These are phyloP conservation scores for Inonotus hispidus DNA, from an alignment of 1,284 basidiomycete genomes.

Conservation along the genomic window DNA sequence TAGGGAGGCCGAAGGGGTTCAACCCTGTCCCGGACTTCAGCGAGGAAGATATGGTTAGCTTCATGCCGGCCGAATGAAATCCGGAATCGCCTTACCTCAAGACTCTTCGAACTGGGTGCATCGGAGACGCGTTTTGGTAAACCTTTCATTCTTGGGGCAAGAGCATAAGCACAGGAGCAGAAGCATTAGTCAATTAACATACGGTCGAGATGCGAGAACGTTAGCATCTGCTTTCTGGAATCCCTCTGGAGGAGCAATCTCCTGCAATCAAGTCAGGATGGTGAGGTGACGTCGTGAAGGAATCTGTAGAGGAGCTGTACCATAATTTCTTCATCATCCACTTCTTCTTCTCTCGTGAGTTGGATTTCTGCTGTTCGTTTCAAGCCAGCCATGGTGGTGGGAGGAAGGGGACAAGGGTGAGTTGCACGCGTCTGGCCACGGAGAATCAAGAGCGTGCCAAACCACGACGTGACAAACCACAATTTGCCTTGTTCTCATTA, in stretches of 20 bases:
- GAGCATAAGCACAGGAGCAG: not conserved
- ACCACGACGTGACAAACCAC: not conserved
- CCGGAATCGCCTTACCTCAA: not conserved
- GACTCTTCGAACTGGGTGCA: not conserved
- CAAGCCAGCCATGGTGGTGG: conserved; percentile 5
- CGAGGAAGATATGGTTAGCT: not conserved
- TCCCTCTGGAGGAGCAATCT: conserved; percentile 15
- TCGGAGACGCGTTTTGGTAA: conserved; percentile 20
- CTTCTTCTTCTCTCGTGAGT: conserved; percentile 30
- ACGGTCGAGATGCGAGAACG: conserved; percentile 22
- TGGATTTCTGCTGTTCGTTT: conserved; percentile 37
- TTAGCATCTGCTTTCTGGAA: conserved; percentile 22
- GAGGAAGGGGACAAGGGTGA: not conserved
- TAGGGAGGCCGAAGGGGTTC: conserved; percentile 11
- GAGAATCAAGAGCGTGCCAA: not conserved
- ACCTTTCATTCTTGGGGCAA: conserved; percentile 18
- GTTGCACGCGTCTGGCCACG: not conserved
- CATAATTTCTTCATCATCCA: conserved; percentile 26
- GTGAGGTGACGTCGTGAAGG: not conserved
- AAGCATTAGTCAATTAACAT: conserved; percentile 2
- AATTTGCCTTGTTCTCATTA: not conserved
- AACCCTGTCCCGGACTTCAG: not conserved
- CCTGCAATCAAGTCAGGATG: conserved; percentile 6
- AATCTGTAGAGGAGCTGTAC: not conserved
- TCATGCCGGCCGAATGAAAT: not conserved